These are phyloP conservation scores for Fagopyrum tataricum DNA, from an alignment of 148 eudicot species.

Conservation along the genomic window DNA sequence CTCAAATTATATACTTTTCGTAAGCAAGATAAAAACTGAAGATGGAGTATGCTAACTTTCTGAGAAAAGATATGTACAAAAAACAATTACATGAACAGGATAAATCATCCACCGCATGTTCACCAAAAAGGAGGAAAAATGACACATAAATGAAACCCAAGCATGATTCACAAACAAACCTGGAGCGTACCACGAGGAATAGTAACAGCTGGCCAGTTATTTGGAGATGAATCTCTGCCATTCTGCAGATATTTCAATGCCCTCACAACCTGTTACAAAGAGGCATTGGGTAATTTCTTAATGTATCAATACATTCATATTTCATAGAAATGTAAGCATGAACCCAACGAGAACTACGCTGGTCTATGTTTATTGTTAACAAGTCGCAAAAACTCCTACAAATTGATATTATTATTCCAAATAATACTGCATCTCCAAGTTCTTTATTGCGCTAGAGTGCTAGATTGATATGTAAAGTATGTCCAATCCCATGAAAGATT, in stretches of 20 bases:
- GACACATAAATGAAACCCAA: not conserved
- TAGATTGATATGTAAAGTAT: not conserved
- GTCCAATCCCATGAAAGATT: not conserved
- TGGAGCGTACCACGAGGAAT: constrained; percentile 99
- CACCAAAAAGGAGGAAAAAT: not conserved
- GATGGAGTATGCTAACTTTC: not conserved
- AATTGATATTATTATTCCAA: not conserved
- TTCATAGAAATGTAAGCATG: not conserved
- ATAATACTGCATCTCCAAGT: not conserved
- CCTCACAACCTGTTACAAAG: constrained; percentile 72
- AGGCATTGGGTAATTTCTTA: not conserved
- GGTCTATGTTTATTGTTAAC: not conserved
- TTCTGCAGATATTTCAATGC: constrained; percentile 71
- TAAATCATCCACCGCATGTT: not conserved
- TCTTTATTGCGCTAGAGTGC: not conserved
- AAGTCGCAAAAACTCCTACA: not conserved
- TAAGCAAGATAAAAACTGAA: not conserved
- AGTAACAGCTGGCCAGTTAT: constrained; percentile 64
- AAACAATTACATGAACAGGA: not conserved
- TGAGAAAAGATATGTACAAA: not conserved
- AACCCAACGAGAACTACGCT: not conserved
- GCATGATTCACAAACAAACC: constrained; percentile 45
- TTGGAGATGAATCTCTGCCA: constrained; percentile 48
- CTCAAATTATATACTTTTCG: not conserved
- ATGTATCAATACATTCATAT: not conserved